Conservation (phyloP, 2,329 filamentous ascomycete species). For the Emergomyces africanus region DNA sequence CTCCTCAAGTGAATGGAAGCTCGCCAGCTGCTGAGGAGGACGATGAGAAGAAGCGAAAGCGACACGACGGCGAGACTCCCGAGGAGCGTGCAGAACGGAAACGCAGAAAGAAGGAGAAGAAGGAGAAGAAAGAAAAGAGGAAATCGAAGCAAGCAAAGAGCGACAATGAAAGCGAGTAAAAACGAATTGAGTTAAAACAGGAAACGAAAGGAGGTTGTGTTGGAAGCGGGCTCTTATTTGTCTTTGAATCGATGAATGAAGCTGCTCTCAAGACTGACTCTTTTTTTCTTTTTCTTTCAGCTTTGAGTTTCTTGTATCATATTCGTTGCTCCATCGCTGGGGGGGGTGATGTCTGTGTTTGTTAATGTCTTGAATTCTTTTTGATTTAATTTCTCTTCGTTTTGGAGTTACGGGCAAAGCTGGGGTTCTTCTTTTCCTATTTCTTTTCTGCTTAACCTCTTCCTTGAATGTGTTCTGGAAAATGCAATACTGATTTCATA, state of each 20-base stretch:
- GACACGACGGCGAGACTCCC: slow-evolving; percentile 41
- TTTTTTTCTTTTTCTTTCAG: not conserved
- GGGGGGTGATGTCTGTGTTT: slow-evolving; percentile 15
- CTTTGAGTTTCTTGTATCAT: slow-evolving; percentile 28
- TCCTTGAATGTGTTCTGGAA: not conserved
- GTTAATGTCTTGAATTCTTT: slow-evolving; percentile 10
- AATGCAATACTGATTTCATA: not conserved
- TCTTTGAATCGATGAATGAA: not conserved
- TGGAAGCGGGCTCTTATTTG: not conserved
- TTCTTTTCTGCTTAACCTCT: slow-evolving; percentile 13
- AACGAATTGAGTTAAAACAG: slow-evolving; percentile 11
- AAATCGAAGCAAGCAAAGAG: slow-evolving; percentile 47
- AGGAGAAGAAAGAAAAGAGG: slow-evolving; percentile 54
- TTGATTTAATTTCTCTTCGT: slow-evolving; percentile 11
- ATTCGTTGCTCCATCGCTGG: slow-evolving; percentile 10
- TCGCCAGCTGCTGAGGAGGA: slow-evolving; percentile 26
- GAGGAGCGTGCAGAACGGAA: slow-evolving; percentile 38
- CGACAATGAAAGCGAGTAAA: slow-evolving; percentile 32
- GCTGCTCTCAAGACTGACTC: not conserved
- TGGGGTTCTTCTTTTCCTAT: slow-evolving; percentile 9
- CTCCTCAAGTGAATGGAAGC: slow-evolving; percentile 16
- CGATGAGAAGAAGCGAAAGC: slow-evolving; percentile 43
- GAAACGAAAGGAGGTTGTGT: not conserved
- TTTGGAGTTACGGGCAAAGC: slow-evolving; percentile 29
- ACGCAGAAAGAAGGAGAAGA: slow-evolving; percentile 41